Evolutionary conservation across 148 eudicot species (phyloP), one percentile per base, ranked within the genome.

Genomic region (Vaccinium darrowii): DNA sequence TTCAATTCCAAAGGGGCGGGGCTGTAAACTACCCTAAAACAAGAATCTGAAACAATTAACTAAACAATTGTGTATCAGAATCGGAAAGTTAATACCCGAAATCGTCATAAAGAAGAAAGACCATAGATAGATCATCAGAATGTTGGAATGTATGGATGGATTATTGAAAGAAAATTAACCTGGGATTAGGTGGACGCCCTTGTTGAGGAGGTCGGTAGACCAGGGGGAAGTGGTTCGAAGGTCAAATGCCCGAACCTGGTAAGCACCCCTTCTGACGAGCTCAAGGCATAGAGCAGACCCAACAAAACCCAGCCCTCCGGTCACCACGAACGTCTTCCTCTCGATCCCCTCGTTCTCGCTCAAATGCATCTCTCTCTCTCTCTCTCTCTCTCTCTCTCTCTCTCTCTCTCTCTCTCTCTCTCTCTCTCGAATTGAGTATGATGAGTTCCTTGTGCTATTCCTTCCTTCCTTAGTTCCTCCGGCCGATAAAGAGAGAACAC

Each of bases 291-390:
- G 94, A 16, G 97, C 89, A 50, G 98, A 89, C 36, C 99, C 99
- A 0, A 96, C 94, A 57, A 91, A 93, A 11, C 99, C 99, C 4
- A 92, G 72, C 12, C 97, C 99, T 3, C 98, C 99, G 0, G 95
- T 96, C 18, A 96, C 98, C 12, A 93, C 92, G 84, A 94, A 92
- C 6, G 86, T 91, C 57, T 93, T 92, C 4, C 93, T 91, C 86
- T 96, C 98, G 18, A 96, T 92, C 8, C 99, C 99, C 79, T 96
- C 98, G 69, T 88, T 92, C 89, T 96, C 99, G 86, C 98, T 96
- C 88, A 94, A 79, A 90, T 94, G 94, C 99, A 96, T 90, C 82
- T 16, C 33, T 43, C 23, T 19, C n/a, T n/a, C n/a, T n/a, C n/a
- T n/a, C n/a, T n/a, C n/a, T n/a, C n/a, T n/a, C n/a, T n/a, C n/a